Conservation (phyloP, 2,329 filamentous ascomycete species). For the Hansfordia pulvinata region DNA sequence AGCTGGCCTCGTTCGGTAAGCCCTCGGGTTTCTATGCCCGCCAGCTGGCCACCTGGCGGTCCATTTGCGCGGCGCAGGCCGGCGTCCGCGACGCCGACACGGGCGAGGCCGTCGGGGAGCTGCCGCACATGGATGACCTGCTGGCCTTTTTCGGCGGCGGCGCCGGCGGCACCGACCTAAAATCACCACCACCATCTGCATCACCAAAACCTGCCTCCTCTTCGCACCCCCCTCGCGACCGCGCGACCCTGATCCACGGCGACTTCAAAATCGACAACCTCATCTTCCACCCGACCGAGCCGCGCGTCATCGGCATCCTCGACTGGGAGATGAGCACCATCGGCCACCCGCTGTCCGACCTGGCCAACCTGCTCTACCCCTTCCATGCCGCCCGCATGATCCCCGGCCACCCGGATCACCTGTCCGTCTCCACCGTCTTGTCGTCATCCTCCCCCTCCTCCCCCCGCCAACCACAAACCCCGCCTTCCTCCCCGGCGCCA, state of each 20-base stretch:
- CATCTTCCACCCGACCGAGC: constrained; percentile 79
- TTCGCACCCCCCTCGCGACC: constrained; percentile 59
- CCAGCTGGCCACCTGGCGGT: constrained; percentile 71
- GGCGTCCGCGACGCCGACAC: constrained; percentile 65
- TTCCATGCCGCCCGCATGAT: constrained; percentile 24
- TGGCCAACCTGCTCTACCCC: constrained; percentile 61
- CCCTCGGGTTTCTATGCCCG: constrained; percentile 68
- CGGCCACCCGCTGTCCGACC: constrained; percentile 86
- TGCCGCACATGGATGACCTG: constrained; percentile 75
- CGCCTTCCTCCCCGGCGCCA: constrained; percentile 47
- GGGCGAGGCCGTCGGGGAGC: constrained; percentile 59
- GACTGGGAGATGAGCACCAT: constrained; percentile 99
- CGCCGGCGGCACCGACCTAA: too few species aligned
- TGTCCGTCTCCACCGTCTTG: constrained; percentile 16
- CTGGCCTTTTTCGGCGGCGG: constrained; percentile 73
- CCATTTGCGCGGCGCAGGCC: constrained; percentile 68
- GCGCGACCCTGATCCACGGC: constrained; percentile 73
- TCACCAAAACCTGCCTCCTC: too few species aligned
- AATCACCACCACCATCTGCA: too few species aligned
- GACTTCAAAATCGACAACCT: constrained; percentile 95
- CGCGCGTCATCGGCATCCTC: constrained; percentile 79
- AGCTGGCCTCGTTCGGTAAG: too few species aligned
- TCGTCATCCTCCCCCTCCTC: constrained; percentile 7
- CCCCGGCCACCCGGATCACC: constrained; percentile 8
- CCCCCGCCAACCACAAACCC: too few species aligned